A percentile compares a stretch with the other conserved stretches of the same genome.
These are phyloP conservation scores for Penicillium bialowiezense DNA, from an alignment of 495 filamentous ascomycete genomes.

Conservation along the genomic window DNA sequence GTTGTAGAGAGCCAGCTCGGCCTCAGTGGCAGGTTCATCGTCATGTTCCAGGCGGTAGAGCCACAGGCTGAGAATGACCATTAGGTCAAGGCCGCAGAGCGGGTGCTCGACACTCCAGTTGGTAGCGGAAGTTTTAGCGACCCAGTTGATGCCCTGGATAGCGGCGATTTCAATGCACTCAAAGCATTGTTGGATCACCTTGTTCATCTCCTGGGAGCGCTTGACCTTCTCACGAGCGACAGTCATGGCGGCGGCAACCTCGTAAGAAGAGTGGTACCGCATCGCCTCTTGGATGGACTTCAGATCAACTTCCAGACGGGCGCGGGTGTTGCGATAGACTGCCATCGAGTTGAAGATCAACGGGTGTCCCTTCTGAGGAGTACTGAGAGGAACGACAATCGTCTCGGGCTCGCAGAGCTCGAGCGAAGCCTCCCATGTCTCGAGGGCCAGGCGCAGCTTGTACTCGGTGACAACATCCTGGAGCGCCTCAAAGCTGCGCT, in stretches of 20 bases:
- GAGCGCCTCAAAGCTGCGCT: constrained; percentile 91
- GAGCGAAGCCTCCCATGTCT: constrained; percentile 96
- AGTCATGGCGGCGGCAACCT: constrained; percentile 95
- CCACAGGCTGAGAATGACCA: constrained; percentile 98
- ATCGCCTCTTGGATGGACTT: constrained; percentile 95
- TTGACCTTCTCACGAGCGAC: constrained; percentile 88
- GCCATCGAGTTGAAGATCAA: constrained; percentile 99
- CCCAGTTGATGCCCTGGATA: constrained; percentile 93
- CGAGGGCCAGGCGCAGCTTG: constrained; percentile 91
- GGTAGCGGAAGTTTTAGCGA: constrained; percentile 90
- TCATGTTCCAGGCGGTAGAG: constrained; percentile 99
- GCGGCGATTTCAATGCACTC: constrained; percentile 98
- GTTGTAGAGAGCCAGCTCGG: constrained; percentile 92
- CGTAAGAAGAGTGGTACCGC: constrained; percentile 94
- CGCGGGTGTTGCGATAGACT: constrained; percentile 90
- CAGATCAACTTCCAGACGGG: constrained; percentile 89
- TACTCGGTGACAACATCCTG: constrained; percentile 98
- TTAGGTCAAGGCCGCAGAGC: constrained; percentile 92
- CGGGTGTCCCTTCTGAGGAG: constrained; percentile 96
- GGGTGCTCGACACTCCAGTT: constrained; percentile 99
- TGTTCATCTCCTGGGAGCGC: constrained; percentile 95
- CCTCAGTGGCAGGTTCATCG: constrained; percentile 87
- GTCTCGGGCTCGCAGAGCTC: constrained; percentile 91
- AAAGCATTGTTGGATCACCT: constrained; percentile 96
- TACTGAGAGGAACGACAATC: constrained; percentile 85